phyloP scores from a whole-genome alignment of 352 stramenopile genomes.

The Pythium brassicae region DNA sequence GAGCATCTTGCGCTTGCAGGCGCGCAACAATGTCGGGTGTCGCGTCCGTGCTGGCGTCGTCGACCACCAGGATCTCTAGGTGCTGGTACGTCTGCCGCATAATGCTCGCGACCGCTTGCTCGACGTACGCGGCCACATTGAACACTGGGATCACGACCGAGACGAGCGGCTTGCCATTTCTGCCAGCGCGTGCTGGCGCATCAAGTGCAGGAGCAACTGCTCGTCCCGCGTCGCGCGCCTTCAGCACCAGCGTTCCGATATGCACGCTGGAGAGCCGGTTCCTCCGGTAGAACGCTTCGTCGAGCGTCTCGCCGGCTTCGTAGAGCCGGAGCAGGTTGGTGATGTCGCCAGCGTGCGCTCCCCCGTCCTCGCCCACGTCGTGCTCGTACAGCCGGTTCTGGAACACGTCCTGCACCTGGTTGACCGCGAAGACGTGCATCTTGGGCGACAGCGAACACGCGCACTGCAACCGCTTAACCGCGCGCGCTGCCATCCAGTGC shows the following conservation, averaged over 20 bases:
- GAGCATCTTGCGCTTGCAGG: constrained; percentile 30
- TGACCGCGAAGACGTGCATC: constrained; percentile 81
- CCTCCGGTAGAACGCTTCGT: constrained; percentile 49
- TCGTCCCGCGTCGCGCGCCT: not conserved
- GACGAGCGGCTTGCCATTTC: constrained; percentile 15
- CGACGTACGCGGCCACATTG: constrained; percentile 37
- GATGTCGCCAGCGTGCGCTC: constrained; percentile 23
- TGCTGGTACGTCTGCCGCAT: constrained; percentile 31
- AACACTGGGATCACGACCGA: constrained; percentile 80
- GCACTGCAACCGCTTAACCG: constrained; percentile 25
- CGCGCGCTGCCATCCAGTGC: constrained; percentile 6
- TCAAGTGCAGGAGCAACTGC: not conserved
- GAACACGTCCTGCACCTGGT: constrained; percentile 82
- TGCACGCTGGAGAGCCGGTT: constrained; percentile 69
- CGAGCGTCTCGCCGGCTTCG: constrained; percentile 32
- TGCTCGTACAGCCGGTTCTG: constrained; percentile 58
- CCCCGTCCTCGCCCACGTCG: constrained; percentile 2
- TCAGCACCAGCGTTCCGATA: constrained; percentile 67
- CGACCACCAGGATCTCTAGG: constrained; percentile 68
- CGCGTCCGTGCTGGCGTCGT: constrained; percentile 58
- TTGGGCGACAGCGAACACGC: constrained; percentile 44
- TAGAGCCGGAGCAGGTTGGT: constrained; percentile 26
- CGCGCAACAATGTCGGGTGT: constrained; percentile 33
- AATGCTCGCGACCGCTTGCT: constrained; percentile 41
- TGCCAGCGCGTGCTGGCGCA: too few species aligned